Conservation (phyloP, 352 stramenopile genomes). For the Pythium grandisporangium region DNA sequence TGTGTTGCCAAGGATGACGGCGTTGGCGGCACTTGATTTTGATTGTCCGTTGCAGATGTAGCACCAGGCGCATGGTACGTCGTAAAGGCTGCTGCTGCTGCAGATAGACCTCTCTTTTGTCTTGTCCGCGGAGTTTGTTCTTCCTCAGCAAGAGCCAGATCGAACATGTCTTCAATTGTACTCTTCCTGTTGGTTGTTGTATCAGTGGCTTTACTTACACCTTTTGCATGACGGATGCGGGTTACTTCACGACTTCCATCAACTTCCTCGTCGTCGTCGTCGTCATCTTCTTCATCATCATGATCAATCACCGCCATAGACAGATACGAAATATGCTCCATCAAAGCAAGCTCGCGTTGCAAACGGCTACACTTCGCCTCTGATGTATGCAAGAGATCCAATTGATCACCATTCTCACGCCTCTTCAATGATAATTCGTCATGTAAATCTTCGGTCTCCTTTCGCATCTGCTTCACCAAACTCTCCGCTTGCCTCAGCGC, state of each 20-base stretch:
- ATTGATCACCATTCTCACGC: slow-evolving; percentile 35
- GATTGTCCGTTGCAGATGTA: slow-evolving; percentile 17
- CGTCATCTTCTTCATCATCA: slow-evolving; percentile 60
- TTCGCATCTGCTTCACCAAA: slow-evolving; percentile 18
- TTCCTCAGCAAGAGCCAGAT: slow-evolving; percentile 1
- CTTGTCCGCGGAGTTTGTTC: background rate
- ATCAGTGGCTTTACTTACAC: too few relatives aligned
- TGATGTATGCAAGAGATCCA: slow-evolving; percentile 48
- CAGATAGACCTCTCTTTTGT: slow-evolving; percentile 1
- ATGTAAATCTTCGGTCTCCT: slow-evolving; percentile 28
- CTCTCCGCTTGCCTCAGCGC: slow-evolving; percentile 12
- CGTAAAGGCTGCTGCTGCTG: slow-evolving; percentile 1
- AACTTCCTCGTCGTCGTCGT: slow-evolving; percentile 36
- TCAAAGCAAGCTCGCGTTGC: slow-evolving; percentile 60
- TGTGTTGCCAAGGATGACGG: slow-evolving; percentile 62
- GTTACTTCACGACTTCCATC: slow-evolving; percentile 6
- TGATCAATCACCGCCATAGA: slow-evolving; percentile 53
- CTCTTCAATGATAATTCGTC: slow-evolving; percentile 24
- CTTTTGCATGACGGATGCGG: too few relatives aligned
- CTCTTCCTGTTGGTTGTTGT: too few relatives aligned
- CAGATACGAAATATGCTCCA: slow-evolving; percentile 73
- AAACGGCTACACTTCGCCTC: slow-evolving; percentile 58
- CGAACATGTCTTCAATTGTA: slow-evolving; percentile 7
- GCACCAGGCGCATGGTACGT: slow-evolving; percentile 10
- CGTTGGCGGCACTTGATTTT: slow-evolving; percentile 22